Conservation (phyloP, 2,329 filamentous ascomycete genomes). For the Apiospora koreana region DNA sequence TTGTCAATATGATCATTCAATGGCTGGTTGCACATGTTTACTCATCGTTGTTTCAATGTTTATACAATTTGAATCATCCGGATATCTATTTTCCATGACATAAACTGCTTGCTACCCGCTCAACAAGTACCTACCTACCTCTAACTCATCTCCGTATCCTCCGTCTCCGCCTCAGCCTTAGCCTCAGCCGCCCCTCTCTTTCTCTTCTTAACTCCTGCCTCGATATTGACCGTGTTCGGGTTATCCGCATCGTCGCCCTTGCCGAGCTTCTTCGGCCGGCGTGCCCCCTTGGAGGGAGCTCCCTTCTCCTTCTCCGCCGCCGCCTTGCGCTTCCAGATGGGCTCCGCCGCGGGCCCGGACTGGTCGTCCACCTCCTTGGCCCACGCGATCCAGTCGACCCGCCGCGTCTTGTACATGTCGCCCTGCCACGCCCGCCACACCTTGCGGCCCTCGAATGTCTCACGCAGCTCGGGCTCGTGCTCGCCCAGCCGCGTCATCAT, state of each 20-base stretch:
- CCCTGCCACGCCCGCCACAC: slow-evolving; percentile 61
- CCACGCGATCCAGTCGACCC: slow-evolving; percentile 58
- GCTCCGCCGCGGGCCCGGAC: slow-evolving; percentile 35
- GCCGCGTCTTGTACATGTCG: slow-evolving; percentile 55
- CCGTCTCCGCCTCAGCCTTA: not conserved
- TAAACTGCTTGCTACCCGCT: too few relatives aligned
- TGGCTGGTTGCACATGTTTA: too few relatives aligned
- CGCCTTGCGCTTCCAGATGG: slow-evolving; percentile 12
- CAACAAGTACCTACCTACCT: not conserved
- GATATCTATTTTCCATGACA: too few relatives aligned
- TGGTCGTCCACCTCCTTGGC: slow-evolving; percentile 51
- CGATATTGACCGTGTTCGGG: slow-evolving; percentile 9
- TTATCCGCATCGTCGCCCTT: not conserved
- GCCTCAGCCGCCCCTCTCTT: not conserved
- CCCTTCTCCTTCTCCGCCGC: slow-evolving; percentile 10
- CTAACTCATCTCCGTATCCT: not conserved
- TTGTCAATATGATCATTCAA: too few relatives aligned
- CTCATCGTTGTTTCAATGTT: too few relatives aligned
- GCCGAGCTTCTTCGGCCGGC: not conserved
- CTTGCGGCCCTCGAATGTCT: slow-evolving; percentile 55
- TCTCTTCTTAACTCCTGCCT: slow-evolving; percentile 11
- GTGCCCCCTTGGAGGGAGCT: not conserved
- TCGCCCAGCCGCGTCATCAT: slow-evolving; percentile 51
- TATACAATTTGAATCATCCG: too few relatives aligned
- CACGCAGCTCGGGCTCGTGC: slow-evolving; percentile 50